A percentile compares a stretch with the other conserved stretches of the same genome.
Conservation (phyloP, 2,329 filamentous ascomycete genomes). For the Thelonectria blattea region DNA sequence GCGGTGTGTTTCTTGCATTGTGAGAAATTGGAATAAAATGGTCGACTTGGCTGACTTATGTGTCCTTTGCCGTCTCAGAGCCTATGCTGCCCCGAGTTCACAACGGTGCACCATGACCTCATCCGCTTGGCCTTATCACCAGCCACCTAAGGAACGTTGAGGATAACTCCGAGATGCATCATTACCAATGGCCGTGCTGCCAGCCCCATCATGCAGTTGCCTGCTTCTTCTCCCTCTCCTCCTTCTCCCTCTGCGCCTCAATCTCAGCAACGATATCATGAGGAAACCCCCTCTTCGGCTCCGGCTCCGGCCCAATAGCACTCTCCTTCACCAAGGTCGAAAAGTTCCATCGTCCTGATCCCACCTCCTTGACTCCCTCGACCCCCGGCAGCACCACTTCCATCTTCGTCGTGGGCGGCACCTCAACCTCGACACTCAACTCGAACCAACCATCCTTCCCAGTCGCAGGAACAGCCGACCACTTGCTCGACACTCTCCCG, state of each 20-base stretch:
- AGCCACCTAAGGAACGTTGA: too few species aligned
- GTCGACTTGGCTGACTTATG: too few species aligned
- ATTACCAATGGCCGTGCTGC: too few species aligned
- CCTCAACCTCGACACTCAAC: slow-evolving; percentile 18
- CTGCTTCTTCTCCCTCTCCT: background rate
- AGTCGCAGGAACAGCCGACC: slow-evolving; percentile 26
- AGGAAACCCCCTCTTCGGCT: slow-evolving; percentile 14
- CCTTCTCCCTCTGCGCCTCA: slow-evolving; percentile 2
- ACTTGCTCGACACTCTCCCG: slow-evolving; percentile 29
- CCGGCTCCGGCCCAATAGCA: slow-evolving; percentile 7
- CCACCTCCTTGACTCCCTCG: slow-evolving; percentile 22
- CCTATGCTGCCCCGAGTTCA: too few species aligned
- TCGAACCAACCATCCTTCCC: background rate
- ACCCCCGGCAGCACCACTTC: slow-evolving; percentile 28
- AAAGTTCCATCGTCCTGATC: slow-evolving; percentile 30
- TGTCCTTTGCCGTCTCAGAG: too few species aligned
- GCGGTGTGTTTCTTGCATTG: background rate
- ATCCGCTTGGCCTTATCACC: too few species aligned
- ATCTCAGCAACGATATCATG: slow-evolving; percentile 14
- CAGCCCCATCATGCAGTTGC: too few species aligned
- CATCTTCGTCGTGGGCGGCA: slow-evolving; percentile 30
- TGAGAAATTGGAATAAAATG: background rate
- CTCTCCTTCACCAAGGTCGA: slow-evolving; percentile 2
- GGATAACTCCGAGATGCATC: too few species aligned
- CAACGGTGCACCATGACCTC: too few species aligned